Base-by-base conservation (phyloP, 2,329 filamentous ascomycete species). In the Aspergillus ochraceoroseus region DNA sequence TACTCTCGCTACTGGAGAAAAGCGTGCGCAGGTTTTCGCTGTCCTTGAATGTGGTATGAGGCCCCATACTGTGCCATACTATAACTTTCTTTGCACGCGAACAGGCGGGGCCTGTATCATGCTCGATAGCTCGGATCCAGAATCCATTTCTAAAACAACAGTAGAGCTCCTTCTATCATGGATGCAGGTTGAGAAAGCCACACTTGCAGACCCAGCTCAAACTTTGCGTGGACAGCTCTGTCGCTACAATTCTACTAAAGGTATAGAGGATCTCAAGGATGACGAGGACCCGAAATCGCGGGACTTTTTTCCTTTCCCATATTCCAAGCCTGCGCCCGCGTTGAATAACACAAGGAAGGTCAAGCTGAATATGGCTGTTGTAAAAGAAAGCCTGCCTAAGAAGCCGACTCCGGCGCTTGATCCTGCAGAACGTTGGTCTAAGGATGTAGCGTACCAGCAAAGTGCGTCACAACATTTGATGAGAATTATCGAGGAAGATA, bases 401-500 rank as follows among this genome's bases (percentile, higher is more conserved):
- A 59, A 53, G 37, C 42, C 44, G 9, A 54, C 43, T 4, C 51
- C 55, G n/a, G 49, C 56, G 5, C 29, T 58, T 60, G 32, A 28
- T 18, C 39, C 39, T 22, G 52, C 56, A 2, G 45, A 65, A 51
- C 61, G 66, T 4, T 76, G 74, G 49, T 35, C 44, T 1, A 47
- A 46, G 3, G 67, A 73, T 35, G 35, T 49, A 0, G 36, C 33
- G 0, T 75, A 74, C 54, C 65, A 62, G 18, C 35, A 38, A 2
- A 43, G 70, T 1, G 72, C 66, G 0, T 51, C 64, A 1, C 43
- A 59, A 6, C 66, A 72, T 40, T 54, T 75, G 4, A 50, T 49
- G 9, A 59, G 60, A 4, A 70, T 75, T 25, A 72, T 76, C 18
- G 48, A 62, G 4, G 51, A 61, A 5, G 68, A 75, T 36, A 65